A percentile compares a stretch with the other conserved stretches of the same genome.
Evolutionary conservation across 2,329 filamentous ascomycete species (phyloP).

Genomic region (Camillea tinctor): DNA sequence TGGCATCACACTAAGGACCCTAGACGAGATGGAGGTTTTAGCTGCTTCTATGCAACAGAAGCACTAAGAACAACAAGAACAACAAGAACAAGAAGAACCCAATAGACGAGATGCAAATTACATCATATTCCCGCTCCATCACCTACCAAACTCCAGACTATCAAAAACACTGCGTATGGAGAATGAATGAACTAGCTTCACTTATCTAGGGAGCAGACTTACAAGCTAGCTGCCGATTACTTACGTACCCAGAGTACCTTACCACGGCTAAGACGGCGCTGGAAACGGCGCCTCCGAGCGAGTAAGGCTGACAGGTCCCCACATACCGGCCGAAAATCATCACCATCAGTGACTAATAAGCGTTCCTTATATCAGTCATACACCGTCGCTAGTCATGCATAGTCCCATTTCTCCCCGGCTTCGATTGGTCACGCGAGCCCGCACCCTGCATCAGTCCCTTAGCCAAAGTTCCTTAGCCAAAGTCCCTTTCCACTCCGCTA

Average conservation of each 20-base stretch:
- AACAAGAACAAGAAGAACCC: no score
- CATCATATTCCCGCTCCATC: no score
- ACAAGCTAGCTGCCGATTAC: no score
- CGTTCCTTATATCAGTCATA: neutral
- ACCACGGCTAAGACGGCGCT: neutral
- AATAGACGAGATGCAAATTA: no score
- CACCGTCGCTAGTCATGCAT: neutral
- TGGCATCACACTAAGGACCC: no score
- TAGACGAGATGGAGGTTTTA: no score
- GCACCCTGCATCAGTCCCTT: neutral
- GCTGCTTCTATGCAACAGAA: no score
- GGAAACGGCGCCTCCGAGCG: slow-evolving; percentile 8
- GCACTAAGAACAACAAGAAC: no score
- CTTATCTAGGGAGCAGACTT: no score
- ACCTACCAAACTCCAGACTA: no score
- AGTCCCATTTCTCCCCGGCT: neutral
- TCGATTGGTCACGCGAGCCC: neutral
- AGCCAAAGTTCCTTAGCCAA: neutral
- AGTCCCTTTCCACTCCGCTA: neutral
- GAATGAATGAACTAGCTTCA: neutral
- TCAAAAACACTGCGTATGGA: neutral
- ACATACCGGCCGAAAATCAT: neutral
- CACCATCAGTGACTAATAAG: slow-evolving; percentile 4
- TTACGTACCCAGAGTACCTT: neutral
- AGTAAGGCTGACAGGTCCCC: slow-evolving; percentile 19